These are phyloP conservation scores for Deakozyma indianensis DNA, from an alignment of 805 yeast genomes.

Conservation along the genomic window DNA sequence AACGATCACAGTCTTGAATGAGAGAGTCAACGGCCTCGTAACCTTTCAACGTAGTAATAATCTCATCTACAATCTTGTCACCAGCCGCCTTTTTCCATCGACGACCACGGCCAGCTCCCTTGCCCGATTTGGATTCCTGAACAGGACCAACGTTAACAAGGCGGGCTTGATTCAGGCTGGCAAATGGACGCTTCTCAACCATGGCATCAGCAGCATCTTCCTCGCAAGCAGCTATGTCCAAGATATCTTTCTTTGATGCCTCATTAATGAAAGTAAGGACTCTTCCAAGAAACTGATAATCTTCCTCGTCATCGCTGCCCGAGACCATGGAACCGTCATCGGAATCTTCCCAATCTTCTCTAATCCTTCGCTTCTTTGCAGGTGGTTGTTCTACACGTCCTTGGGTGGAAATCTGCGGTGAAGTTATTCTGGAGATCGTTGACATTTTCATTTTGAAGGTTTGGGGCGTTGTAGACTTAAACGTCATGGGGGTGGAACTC, in stretches of 20 bases:
- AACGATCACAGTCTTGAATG: slow-evolving; percentile 65
- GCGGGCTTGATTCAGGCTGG: slow-evolving; percentile 42
- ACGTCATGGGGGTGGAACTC: slow-evolving; percentile 1
- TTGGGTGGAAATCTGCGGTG: slow-evolving; percentile 3
- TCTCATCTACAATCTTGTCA: slow-evolving; percentile 55
- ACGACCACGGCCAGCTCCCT: slow-evolving; percentile 19
- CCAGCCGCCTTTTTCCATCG: slow-evolving; percentile 47
- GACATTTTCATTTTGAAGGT: slow-evolving; percentile 4
- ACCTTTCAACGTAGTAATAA: slow-evolving; percentile 61
- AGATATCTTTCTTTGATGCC: slow-evolving; percentile 59
- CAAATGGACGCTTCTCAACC: slow-evolving; percentile 58
- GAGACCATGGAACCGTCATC: slow-evolving; percentile 31
- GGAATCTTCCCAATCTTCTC: slow-evolving; percentile 30
- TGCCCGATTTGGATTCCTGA: slow-evolving; percentile 12
- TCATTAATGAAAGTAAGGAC: slow-evolving; percentile 66
- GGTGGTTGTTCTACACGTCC: slow-evolving; percentile 4
- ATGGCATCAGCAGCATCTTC: slow-evolving; percentile 52
- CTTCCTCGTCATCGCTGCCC: slow-evolving; percentile 26
- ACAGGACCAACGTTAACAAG: slow-evolving; percentile 36
- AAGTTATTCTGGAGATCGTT: slow-evolving; percentile 2
- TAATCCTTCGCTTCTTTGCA: slow-evolving; percentile 6
- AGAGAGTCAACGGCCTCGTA: slow-evolving; percentile 92
- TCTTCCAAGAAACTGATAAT: slow-evolving; percentile 41
- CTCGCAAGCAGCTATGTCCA: slow-evolving; percentile 63
- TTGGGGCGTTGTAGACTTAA: background rate